phyloP scores from a whole-genome alignment of 2,329 filamentous ascomycete genomes.

The Botrytis pseudocinerea region DNA sequence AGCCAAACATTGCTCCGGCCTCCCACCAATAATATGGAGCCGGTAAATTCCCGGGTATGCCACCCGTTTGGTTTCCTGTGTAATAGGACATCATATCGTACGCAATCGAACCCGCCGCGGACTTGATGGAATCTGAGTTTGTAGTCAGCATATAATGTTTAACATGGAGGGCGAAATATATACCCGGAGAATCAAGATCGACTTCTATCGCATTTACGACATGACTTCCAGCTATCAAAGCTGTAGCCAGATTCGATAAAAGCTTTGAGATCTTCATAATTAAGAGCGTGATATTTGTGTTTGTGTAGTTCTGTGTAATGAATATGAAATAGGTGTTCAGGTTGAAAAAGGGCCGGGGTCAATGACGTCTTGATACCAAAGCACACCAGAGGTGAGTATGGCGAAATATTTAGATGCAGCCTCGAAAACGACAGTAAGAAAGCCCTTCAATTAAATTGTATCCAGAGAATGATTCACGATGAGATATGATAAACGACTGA shows the following conservation, averaged over 20 bases:
- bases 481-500: background rate
- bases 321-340: background rate
- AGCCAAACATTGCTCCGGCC: conserved; percentile 69
- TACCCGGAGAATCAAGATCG: conserved; percentile 35
- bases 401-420: background rate
- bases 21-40: conserved; percentile 59
- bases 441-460: background rate
- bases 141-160: conserved; percentile 5
- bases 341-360: background rate
- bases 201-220: conserved; percentile 31
- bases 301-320: background rate
- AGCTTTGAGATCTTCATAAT: conserved; percentile 14
- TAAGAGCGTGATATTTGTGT: background rate
- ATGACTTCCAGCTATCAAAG: conserved; percentile 25
- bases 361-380: conserved; percentile 7
- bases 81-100: conserved; percentile 55
- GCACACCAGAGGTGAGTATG: background rate
- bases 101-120: conserved; percentile 42
- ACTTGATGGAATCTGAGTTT: conserved; percentile 39
- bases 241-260: conserved; percentile 7
- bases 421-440: background rate
- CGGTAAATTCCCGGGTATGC: conserved; percentile 54
- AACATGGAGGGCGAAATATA: background rate
- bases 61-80: conserved; percentile 51
- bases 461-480: background rate